Conservation (phyloP, 208 protist species). For the Crithidia brevicula region DNA sequence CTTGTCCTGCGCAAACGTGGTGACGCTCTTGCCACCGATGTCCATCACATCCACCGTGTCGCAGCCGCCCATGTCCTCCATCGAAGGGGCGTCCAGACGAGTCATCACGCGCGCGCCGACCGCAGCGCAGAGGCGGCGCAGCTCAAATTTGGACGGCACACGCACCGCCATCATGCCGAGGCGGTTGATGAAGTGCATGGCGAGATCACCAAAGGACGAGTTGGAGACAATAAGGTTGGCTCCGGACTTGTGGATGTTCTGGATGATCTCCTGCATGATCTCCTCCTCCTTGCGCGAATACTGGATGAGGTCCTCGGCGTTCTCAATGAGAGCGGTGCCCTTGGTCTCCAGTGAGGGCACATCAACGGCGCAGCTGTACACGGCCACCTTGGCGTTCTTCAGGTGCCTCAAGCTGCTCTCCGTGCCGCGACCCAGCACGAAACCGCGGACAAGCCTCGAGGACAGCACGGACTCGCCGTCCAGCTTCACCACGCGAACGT, state of each 20-base stretch:
- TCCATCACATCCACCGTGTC: constrained; percentile 95
- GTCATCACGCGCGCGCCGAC: constrained; percentile 96
- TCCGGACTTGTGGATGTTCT: constrained; percentile 96
- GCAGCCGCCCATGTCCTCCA: constrained; percentile 97
- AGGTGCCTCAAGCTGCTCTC: constrained; percentile 94
- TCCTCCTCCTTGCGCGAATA: constrained; percentile 98
- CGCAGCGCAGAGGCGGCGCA: constrained; percentile 97
- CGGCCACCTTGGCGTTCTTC: constrained; percentile 97
- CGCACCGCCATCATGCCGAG: constrained; percentile 98
- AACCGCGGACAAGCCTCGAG: constrained; percentile 96
- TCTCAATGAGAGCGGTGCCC: constrained; percentile 97
- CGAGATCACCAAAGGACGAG: constrained; percentile 97
- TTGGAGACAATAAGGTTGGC: constrained; percentile 98
- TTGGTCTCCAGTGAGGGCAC: constrained; percentile 98
- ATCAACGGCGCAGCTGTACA: constrained; percentile 98
- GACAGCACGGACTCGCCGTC: constrained; percentile 96
- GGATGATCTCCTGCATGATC: constrained; percentile 97
- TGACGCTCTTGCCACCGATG: constrained; percentile 96
- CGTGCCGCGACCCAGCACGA: constrained; percentile 96
- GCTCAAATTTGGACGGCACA: constrained; percentile 99
- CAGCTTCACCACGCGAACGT: constrained; percentile 99
- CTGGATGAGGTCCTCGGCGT: constrained; percentile 97
- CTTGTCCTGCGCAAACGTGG: constrained; percentile 95
- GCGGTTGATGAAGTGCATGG: constrained; percentile 99
- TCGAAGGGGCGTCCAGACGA: constrained; percentile 89